phyloP scores from a whole-genome alignment of 139 green algal genomes.

The Desmodesmus armatus region DNA sequence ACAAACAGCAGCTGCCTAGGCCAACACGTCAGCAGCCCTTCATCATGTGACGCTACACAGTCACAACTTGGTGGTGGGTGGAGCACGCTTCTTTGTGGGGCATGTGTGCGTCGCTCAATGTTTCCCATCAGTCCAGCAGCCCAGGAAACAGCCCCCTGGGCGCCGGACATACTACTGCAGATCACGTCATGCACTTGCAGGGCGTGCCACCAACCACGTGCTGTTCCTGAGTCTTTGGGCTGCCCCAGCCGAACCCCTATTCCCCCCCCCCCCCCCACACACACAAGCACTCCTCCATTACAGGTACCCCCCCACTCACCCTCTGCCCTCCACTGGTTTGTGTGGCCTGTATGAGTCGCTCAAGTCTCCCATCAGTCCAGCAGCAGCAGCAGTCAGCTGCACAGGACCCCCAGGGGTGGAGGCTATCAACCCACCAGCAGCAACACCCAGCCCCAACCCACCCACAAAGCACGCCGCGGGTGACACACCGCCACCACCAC shows the following conservation, averaged over 20 bases:
- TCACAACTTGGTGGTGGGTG: background rate
- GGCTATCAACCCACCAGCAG: slow-evolving; percentile 2
- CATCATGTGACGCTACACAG: background rate
- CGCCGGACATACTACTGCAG: too few relatives aligned
- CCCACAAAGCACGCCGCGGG: background rate
- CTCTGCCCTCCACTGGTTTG: slow-evolving; percentile 41
- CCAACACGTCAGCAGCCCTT: too few relatives aligned
- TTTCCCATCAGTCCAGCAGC: too few relatives aligned
- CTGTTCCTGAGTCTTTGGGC: too few relatives aligned
- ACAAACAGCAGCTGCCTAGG: background rate
- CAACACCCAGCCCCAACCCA: background rate
- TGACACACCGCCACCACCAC: background rate
- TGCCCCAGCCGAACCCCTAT: too few relatives aligned
- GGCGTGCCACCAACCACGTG: too few relatives aligned
- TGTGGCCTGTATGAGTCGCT: slow-evolving; percentile 61
- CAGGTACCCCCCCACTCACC: background rate
- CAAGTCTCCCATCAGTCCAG: slow-evolving; percentile 56
- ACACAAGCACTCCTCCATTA: too few relatives aligned
- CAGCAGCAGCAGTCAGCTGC: slow-evolving; percentile 57
- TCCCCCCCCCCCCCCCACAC: too few relatives aligned
- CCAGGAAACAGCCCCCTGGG: too few relatives aligned
- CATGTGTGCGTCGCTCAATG: too few relatives aligned
- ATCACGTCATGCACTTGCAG: too few relatives aligned
- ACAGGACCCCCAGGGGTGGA: slow-evolving; percentile 51
- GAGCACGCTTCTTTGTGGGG: background rate